Base-by-base conservation (phyloP, 148 eudicot species). In the Silene latifolia region DNA sequence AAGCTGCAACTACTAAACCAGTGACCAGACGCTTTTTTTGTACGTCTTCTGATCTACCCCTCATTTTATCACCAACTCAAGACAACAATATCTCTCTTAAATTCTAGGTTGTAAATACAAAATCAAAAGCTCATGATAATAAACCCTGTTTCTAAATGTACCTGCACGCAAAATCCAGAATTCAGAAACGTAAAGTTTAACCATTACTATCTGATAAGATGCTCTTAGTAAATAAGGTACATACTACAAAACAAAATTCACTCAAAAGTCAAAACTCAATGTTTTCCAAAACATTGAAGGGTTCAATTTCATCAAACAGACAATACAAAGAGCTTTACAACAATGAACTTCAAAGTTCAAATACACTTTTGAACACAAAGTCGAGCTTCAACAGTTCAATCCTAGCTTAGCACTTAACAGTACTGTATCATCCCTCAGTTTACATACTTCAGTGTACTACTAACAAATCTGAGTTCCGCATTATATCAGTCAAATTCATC, bases 11-110 rank as follows among this genome's bases (percentile, higher is more conserved):
- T 72, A 84, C 78, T 74, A 92, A 77, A 72, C 60, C 79, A 74
- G 87, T 83, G 70, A 88, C 80, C 88, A 95, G 78, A 14, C 90
- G 92, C 80, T 88, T 96, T 91, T 92, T 96, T 69, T 88, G 90
- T 48, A 85, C 88, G 72, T 82, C 97, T 73, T 96, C 98, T 57
- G 93, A 81, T 85, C 98, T 87, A 69, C 94, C 99, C 82, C 97
- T 90, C 93, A 88, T 90, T 78, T 75, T 82, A 71, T 72, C 64
- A 42, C 71, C 70, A 61, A 60, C 69, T 61, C 25, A 59, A 59
- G 20, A 12, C 39, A 59, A 54, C 66, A 53, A 76, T 19, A 59
- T 44, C 42, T 42, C 44, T 76, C 56, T 23, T 2, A 68, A 57
- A 44, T 57, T 61, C 15, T 69, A 15, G 10, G 19, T 57, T 51